phyloP scores from a whole-genome alignment of 345 rosid genomes.

The Eucalyptus sp. region DNA sequence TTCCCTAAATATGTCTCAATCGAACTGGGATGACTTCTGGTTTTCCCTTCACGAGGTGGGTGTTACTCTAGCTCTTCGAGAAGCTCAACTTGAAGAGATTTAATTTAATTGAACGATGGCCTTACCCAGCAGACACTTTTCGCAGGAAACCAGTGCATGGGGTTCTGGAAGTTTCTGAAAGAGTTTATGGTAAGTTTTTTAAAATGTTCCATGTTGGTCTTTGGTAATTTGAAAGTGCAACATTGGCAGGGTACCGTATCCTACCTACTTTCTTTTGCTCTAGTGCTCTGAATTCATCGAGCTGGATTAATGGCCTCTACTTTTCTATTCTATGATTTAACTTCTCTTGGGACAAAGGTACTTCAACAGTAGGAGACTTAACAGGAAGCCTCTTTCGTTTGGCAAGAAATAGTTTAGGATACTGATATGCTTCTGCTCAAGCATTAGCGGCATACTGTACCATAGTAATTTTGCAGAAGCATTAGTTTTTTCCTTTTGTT shows the following conservation, averaged over 20 bases:
- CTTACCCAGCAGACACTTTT: no score
- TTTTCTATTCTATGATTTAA: not conserved
- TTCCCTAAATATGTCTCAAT: not conserved
- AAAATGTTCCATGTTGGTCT: not conserved
- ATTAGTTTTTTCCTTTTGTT: no score
- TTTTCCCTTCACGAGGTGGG: not conserved
- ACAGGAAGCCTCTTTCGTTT: not conserved
- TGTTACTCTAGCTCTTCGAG: not conserved
- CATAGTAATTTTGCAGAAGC: no score
- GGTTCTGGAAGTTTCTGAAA: conserved; percentile 75
- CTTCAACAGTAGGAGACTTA: not conserved
- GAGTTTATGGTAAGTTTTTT: conserved; percentile 51
- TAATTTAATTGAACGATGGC: not conserved
- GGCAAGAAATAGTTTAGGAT: not conserved
- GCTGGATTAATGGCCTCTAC: not conserved
- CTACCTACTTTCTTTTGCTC: not conserved
- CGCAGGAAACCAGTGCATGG: conserved; percentile 84
- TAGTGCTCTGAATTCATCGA: not conserved
- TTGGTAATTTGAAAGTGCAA: not conserved
- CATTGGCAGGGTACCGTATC: not conserved
- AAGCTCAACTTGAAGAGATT: not conserved
- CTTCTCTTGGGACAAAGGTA: not conserved
- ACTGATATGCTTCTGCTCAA: no score
- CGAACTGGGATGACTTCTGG: not conserved
- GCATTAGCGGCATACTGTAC: no score